These are phyloP conservation scores for Cercophora sp. DNA, from an alignment of 495 filamentous ascomycete species.

Conservation along the genomic window DNA sequence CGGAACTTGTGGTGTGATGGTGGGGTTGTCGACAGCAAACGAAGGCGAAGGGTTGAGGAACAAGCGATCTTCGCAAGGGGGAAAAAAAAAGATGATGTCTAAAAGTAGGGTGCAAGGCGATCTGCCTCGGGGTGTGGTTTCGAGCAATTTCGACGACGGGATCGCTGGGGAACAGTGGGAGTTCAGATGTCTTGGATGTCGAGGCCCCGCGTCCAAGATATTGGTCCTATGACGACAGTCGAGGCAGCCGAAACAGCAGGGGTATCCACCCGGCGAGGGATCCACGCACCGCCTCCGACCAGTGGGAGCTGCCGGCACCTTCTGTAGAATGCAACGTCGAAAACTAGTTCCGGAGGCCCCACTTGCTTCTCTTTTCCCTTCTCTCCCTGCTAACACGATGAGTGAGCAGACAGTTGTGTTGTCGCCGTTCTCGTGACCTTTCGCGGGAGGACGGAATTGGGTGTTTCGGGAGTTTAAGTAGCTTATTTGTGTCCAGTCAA, in stretches of 20 bases:
- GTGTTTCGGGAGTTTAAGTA: too few species aligned
- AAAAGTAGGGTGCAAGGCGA: too few species aligned
- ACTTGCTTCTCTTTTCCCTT: not conserved
- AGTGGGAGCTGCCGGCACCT: not conserved
- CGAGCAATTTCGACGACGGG: conserved; percentile 4
- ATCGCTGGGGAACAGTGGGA: not conserved
- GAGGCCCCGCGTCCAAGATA: conserved; percentile 19
- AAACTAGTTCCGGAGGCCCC: not conserved
- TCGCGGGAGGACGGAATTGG: too few species aligned
- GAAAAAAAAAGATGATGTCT: not conserved
- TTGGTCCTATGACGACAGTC: conserved; percentile 30
- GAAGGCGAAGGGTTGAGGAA: too few species aligned
- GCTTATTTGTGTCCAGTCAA: too few species aligned
- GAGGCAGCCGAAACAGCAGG: conserved; percentile 6
- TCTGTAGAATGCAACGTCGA: not conserved
- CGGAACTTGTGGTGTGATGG: not conserved
- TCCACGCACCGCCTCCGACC: conserved; percentile 1
- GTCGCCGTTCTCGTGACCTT: too few species aligned
- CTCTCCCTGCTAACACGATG: not conserved
- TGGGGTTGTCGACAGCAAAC: not conserved
- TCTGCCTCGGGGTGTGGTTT: not conserved
- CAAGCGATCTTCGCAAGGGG: too few species aligned
- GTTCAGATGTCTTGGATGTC: conserved; percentile 7
- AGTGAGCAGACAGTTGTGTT: too few species aligned
- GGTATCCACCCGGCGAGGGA: not conserved